A percentile compares a stretch with the other conserved stretches of the same genome.
phyloP scores from a whole-genome alignment of 2,329 filamentous ascomycete genomes.

The Leptographium wingfieldii region DNA sequence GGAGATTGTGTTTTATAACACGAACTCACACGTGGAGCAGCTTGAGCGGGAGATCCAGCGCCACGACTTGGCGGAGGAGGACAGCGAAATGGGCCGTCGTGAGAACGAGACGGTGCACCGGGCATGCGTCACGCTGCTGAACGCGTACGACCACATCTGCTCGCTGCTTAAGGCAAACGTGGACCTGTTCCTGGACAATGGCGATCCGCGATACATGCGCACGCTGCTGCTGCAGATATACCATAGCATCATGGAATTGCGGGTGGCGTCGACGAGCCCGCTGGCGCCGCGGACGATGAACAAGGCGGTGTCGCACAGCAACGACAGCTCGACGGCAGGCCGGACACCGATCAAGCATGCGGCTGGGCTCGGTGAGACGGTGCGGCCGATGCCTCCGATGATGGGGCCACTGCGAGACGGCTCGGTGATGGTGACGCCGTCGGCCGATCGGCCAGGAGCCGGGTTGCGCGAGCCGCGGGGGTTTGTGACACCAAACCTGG shows the following conservation, averaged over 20 bases:
- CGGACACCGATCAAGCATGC: slow-evolving; percentile 14
- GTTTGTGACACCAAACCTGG: slow-evolving; percentile 29
- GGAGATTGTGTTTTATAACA: slow-evolving; percentile 56
- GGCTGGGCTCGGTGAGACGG: slow-evolving; percentile 27
- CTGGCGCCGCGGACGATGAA: slow-evolving; percentile 7
- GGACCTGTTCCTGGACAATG: slow-evolving; percentile 51
- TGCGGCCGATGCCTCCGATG: slow-evolving; percentile 28
- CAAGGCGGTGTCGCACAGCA: slow-evolving; percentile 1
- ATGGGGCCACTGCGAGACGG: slow-evolving; percentile 19
- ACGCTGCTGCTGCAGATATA: slow-evolving; percentile 51
- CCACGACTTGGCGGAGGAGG: slow-evolving; percentile 40
- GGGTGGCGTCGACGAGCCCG: slow-evolving; percentile 29
- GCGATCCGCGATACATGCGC: slow-evolving; percentile 53
- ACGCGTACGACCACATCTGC: slow-evolving; percentile 54
- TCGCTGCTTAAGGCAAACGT: slow-evolving; percentile 48
- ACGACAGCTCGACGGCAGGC: slow-evolving; percentile 5
- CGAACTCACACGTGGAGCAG: slow-evolving; percentile 52
- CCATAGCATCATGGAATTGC: slow-evolving; percentile 55
- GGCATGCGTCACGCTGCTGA: slow-evolving; percentile 50
- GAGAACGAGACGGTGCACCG: slow-evolving; percentile 53
- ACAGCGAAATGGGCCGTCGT: slow-evolving; percentile 34
- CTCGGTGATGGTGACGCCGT: slow-evolving; percentile 29
- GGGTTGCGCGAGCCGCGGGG: slow-evolving; percentile 26
- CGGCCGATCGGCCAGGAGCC: slow-evolving; percentile 31
- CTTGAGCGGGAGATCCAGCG: slow-evolving; percentile 52